Evolutionary conservation across 2,329 filamentous ascomycete genomes (phyloP), one percentile per base, ranked within the genome.

Genomic region (Botrytis cinerea): DNA sequence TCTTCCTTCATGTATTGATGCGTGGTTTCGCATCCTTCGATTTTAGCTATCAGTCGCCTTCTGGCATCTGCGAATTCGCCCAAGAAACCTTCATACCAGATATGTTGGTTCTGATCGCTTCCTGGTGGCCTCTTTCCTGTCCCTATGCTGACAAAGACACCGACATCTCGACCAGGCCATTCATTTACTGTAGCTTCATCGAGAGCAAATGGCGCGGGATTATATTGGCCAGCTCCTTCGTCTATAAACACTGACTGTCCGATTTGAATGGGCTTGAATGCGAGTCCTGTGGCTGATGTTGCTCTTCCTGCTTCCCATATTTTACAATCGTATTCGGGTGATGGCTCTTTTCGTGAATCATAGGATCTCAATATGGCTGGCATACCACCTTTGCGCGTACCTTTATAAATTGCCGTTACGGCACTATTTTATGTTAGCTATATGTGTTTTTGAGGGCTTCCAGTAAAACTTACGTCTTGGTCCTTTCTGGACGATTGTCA

Each of bases 301-400:
- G 96, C 96, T 74, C 96, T 90, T 18, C 96, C 96, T 7, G 96
- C 96, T 83, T 99, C 92, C 96, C 96, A 99, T 73, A 99, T 96
- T 63, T 92, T 97, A 83, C 95, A 97, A 80, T 97, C 93, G 75
- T 94, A 95, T 82, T 98, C 95, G 3, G 95, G 93, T 0, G 94
- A 89, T 0, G 95, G 92, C 82, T 98, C 96, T 82, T 92, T 94
- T 79, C 95, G 89, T 25, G 96, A 98, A 81, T 98, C 95, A 83
- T 99, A 99, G 2, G 95, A 98, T 77, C 96, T 91, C 72, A 99
- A 85, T 74, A 98, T 83, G 14, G 91, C 91, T 3, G 95, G 88
- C 2, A 89, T 86, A 10, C 89, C 88, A 57, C 89, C 89, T 77
- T 88, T 90, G 5, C 87, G 86, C 0, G 93, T 95, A 62, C 94